Evolutionary conservation across 129 eudicot species (phyloP).

Genomic region (Arctium minus): DNA sequence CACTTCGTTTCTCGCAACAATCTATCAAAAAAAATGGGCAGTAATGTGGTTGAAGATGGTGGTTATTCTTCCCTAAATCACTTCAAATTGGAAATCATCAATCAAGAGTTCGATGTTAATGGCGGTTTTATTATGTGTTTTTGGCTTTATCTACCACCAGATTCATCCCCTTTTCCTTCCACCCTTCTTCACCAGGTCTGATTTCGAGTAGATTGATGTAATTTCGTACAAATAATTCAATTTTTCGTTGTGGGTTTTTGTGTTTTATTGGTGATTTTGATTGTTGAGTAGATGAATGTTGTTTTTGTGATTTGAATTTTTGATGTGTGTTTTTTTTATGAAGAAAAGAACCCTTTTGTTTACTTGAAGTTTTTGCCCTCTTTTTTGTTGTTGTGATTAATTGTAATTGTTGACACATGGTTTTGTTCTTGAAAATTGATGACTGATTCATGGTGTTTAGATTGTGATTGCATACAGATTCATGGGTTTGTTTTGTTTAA

Average conservation of each 20-base stretch:
- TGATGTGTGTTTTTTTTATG: background rate
- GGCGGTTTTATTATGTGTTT: slow-evolving; percentile 49
- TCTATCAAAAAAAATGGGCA: slow-evolving; percentile 15
- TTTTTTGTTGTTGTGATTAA: background rate
- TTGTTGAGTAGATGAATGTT: background rate
- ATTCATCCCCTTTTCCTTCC: slow-evolving; percentile 42
- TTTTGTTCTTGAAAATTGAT: background rate
- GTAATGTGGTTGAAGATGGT: slow-evolving; percentile 24
- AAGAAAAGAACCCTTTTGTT: slow-evolving; percentile 2
- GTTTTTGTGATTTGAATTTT: background rate
- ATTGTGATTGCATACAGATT: too few species aligned
- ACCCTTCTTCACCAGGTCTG: slow-evolving; percentile 64
- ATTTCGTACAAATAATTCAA: background rate
- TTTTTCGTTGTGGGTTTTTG: background rate
- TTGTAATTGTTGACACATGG: background rate
- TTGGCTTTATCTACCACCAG: slow-evolving; percentile 54
- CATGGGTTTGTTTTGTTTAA: background rate
- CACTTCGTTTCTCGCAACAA: background rate
- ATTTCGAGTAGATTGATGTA: background rate
- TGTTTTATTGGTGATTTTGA: background rate
- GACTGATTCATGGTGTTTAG: background rate
- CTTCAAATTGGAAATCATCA: slow-evolving; percentile 50
- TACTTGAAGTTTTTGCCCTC: background rate
- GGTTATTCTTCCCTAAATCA: slow-evolving; percentile 48
- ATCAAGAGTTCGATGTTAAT: slow-evolving; percentile 12